Evolutionary conservation across 345 rosid genomes (phyloP).

Genomic region (Eucalyptus decipiens): DNA sequence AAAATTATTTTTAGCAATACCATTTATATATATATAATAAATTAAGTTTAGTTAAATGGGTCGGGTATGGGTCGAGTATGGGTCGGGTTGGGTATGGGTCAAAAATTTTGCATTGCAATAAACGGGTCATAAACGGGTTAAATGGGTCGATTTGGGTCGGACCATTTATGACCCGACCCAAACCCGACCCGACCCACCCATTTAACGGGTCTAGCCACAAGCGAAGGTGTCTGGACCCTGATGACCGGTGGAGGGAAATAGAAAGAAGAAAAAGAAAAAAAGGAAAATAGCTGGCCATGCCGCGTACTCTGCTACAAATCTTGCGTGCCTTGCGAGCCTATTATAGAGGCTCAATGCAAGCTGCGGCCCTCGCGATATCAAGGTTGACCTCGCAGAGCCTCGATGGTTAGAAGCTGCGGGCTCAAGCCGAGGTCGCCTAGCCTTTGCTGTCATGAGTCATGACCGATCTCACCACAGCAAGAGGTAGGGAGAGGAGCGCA

Average conservation of each 20-base stretch:
- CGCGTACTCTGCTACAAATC: not conserved
- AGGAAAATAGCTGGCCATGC: accelerated
- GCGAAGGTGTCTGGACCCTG: not conserved
- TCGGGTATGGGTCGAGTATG: too few relatives aligned
- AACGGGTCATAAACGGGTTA: too few relatives aligned
- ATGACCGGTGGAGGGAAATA: not conserved
- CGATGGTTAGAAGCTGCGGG: not conserved
- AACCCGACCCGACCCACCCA: too few relatives aligned
- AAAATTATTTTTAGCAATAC: too few relatives aligned
- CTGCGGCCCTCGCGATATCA: not conserved
- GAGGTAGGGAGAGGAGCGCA: not conserved
- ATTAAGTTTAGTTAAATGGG: too few relatives aligned
- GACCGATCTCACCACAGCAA: not conserved
- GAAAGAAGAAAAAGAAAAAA: not conserved
- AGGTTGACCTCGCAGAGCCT: not conserved
- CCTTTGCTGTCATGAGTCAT: not conserved
- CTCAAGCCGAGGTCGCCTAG: not conserved
- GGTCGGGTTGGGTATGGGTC: too few relatives aligned
- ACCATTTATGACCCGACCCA: too few relatives aligned
- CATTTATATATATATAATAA: too few relatives aligned
- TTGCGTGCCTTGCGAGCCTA: not conserved
- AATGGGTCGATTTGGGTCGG: too few relatives aligned
- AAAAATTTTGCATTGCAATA: too few relatives aligned
- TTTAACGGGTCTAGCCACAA: too few relatives aligned
- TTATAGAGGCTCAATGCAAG: not conserved